These are phyloP conservation scores for Marasmius oreades DNA, from an alignment of 1,284 basidiomycete species.

Conservation along the genomic window DNA sequence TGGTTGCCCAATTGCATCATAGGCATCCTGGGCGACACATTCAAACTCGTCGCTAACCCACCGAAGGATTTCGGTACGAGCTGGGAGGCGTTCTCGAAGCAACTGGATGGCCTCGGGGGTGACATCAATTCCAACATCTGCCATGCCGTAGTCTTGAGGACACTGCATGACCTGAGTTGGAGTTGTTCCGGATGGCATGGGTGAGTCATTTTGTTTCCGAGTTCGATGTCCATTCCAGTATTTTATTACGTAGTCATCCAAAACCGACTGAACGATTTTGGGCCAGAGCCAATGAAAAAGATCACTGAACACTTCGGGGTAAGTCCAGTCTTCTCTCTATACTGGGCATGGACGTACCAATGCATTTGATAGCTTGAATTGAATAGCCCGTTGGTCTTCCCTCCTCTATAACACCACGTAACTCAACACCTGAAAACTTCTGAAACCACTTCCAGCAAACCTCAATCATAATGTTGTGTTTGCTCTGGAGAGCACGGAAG, in stretches of 20 bases:
- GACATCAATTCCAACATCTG: slow-evolving; percentile 5
- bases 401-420: slow-evolving; percentile 6
- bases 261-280: slow-evolving; percentile 8
- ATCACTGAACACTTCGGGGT: not conserved
- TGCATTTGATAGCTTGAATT: slow-evolving; percentile 8
- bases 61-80: slow-evolving; percentile 5
- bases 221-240: slow-evolving; percentile 15
- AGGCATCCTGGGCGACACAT: not conserved
- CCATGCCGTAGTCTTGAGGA: slow-evolving; percentile 8
- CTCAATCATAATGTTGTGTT: slow-evolving; percentile 16
- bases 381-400: slow-evolving; percentile 13
- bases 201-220: slow-evolving; percentile 1
- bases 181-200: not conserved
- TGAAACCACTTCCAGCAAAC: slow-evolving; percentile 11
- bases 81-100: slow-evolving; percentile 1
- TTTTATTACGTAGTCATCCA: slow-evolving; percentile 2
- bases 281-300: slow-evolving; percentile 16
- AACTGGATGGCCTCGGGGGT: slow-evolving; percentile 1
- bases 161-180: slow-evolving; percentile 7
- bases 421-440: slow-evolving; percentile 1
- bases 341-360: slow-evolving; percentile 5
- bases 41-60: slow-evolving; percentile 12
- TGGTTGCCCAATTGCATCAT: not conserved
- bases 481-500: slow-evolving; percentile 11
- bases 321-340: not conserved